These are phyloP conservation scores for Fusarium circinatum DNA, from an alignment of 2,329 filamentous ascomycete species.

Conservation along the genomic window DNA sequence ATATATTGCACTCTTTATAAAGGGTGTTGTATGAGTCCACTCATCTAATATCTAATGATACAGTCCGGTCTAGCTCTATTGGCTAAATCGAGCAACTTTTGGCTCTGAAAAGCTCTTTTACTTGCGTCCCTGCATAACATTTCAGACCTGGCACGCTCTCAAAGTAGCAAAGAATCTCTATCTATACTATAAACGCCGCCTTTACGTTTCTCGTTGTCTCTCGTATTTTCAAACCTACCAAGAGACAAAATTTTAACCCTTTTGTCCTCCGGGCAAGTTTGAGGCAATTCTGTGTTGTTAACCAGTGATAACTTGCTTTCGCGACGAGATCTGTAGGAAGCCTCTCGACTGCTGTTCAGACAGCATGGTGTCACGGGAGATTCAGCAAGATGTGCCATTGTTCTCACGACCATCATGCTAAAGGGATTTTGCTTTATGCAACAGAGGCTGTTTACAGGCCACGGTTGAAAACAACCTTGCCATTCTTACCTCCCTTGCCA, in stretches of 20 bases:
- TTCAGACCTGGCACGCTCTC: constrained; percentile 8
- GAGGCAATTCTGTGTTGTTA: not conserved
- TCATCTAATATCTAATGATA: constrained; percentile 2
- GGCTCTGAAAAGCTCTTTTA: not conserved
- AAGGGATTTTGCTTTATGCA: not conserved
- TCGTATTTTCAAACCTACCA: not conserved
- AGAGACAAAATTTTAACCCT: not conserved
- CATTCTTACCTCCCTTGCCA: constrained; percentile 79
- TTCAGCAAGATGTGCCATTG: not conserved
- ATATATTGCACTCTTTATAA: not conserved
- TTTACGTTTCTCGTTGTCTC: not conserved
- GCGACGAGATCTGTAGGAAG: not conserved
- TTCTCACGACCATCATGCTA: not conserved
- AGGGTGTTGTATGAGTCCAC: not conserved
- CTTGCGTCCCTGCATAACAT: not conserved
- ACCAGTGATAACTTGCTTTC: not conserved
- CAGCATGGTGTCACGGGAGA: not conserved
- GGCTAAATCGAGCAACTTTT: not conserved
- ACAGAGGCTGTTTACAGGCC: constrained; percentile 73
- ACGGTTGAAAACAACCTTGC: constrained; percentile 94
- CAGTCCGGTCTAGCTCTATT: constrained; percentile 20
- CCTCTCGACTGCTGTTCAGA: not conserved
- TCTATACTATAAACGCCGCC: constrained; percentile 27
- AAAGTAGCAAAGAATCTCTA: constrained; percentile 7
- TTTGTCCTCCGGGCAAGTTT: not conserved